A percentile compares a stretch with the other conserved stretches of the same genome.
Conservation (phyloP, 2,329 filamentous ascomycete genomes). For the Cercospora nicotianae region DNA sequence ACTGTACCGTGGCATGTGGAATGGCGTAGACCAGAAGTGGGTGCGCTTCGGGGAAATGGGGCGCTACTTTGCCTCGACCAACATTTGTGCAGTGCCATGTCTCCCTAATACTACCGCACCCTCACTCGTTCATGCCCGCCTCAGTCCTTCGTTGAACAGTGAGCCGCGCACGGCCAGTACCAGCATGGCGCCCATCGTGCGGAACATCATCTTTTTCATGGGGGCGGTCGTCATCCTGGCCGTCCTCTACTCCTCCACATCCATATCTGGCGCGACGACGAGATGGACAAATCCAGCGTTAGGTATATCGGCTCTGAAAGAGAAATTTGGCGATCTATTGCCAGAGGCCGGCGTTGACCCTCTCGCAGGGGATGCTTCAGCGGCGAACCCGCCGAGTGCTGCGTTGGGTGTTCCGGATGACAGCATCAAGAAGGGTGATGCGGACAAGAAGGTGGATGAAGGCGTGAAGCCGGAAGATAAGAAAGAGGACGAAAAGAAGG, state of each 20-base stretch:
- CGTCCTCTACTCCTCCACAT: slow-evolving; percentile 21
- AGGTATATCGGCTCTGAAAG: slow-evolving; percentile 15
- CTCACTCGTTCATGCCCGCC: background rate
- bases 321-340: slow-evolving; percentile 18
- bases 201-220: slow-evolving; percentile 17
- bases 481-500: slow-evolving; percentile 11
- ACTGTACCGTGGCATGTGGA: slow-evolving; percentile 8
- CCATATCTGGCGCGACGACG: slow-evolving; percentile 17
- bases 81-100: background rate
- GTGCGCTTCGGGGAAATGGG: slow-evolving; percentile 2
- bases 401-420: slow-evolving; percentile 17
- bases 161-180: slow-evolving; percentile 7
- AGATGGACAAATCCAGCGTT: slow-evolving; percentile 20
- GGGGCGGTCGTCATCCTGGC: slow-evolving; percentile 18
- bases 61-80: slow-evolving; percentile 12
- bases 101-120: background rate
- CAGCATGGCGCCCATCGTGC: slow-evolving; percentile 13
- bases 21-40: slow-evolving; percentile 10
- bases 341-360: slow-evolving; percentile 16
- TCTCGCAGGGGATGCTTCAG: slow-evolving; percentile 12
- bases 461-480: slow-evolving; percentile 11
- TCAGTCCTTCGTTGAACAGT: background rate
- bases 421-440: slow-evolving; percentile 14
- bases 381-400: slow-evolving; percentile 18
- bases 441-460: slow-evolving; percentile 11